Evolutionary conservation across 2,329 filamentous ascomycete species (phyloP), one percentile per base, ranked within the genome.

Genomic region (Fusarium staphyleae): DNA sequence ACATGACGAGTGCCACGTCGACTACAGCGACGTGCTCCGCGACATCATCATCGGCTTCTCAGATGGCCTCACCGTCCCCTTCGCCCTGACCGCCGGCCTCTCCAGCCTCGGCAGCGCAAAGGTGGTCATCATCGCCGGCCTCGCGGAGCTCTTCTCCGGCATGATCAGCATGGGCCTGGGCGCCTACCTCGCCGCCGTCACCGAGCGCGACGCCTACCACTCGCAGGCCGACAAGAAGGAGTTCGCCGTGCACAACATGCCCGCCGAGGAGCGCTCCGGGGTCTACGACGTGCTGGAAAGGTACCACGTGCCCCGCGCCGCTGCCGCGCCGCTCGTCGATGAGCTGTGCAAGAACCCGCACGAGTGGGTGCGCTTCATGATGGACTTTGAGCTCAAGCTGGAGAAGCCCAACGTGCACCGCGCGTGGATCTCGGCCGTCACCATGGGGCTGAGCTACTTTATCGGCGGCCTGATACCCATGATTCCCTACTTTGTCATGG

Each of bases 161-260:
- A 85, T 87, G 62, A 90, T 92, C 62, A 88, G 83, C 47, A 92
- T 92, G 89, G 89, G 89, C 1, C 77, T 92, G 5, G 88, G 89
- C 18, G 88, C 86, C 6, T 91, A 89, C 69, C 78, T 92, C 2
- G 88, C 87, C 8, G 87, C 86, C 22, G 76, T 78, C 34, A 84
- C 83, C 1, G 83, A 87, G 66, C 70, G 72, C 13, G 77, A 79
- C 58, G 76, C 77, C 58, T 82, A 81, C 69, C 74, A 77, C 45
- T 77, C 78, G 13, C 79, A 82, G 61, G 75, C 78, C 56, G 68
- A 70, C 48, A 75, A 78, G 36, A 79, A 82, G 65, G 69, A 70
- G 36, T 56, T 49, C 13, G 77, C 80, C 57, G 76, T 82, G 13
- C 69, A 68, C 40, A 69, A 75, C 42, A 70, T 72, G 49, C 77